Evolutionary conservation across 805 yeast genomes (phyloP), one percentile per base, ranked within the genome.

Genomic region (Sungouiozyma ichnusensis): DNA sequence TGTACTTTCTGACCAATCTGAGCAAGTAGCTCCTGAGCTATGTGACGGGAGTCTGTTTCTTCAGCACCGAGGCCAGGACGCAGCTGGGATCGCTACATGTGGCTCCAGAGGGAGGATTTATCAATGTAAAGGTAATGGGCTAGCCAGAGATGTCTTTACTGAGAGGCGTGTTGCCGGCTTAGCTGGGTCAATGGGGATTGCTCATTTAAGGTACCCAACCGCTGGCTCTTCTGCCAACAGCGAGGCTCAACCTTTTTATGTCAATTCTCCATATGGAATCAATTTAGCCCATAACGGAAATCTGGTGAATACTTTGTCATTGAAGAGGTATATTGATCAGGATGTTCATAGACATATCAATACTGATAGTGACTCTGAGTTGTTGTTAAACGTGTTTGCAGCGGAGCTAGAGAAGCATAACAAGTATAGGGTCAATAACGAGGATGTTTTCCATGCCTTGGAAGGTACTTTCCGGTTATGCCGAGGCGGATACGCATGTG

Each of bases 41-140:
- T 79, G 86, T 43, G 98, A 92, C 61, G 96, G 95, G 5, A 81
- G 90, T 48, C 77, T 87, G 67, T 90, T 82, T 62, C 69, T 92
- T 47, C 98, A 92, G 62, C 98, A 92, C 60, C 76, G 98, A 59
- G 98, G 98, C 37, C 98, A 92, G 68, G 98, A 92, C 63, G 98
- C 98, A 9, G 96, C 97, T n/a, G 98, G 98, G 49, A 90, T 92
- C 42, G 92, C 86, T 18, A 92, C 98, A 6, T 86, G 96, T 62
- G 97, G 96, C 42, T 71, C 82, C 36, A 79, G 90, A 47, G 98
- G 97, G 49, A 74, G 98, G 45, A 74, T 92, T 45, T 88, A 85
- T 67, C 97, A 90, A 67, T 92, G 98, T 65, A 92, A 92, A 68
- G 98, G 98, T 55, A 90, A 87, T 63, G 98, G 98, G 51, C 85